A percentile compares a stretch with the other conserved stretches of the same genome.
Conservation (phyloP, 1,139 yeast species). For the Protomyces lactucae-debilis region DNA sequence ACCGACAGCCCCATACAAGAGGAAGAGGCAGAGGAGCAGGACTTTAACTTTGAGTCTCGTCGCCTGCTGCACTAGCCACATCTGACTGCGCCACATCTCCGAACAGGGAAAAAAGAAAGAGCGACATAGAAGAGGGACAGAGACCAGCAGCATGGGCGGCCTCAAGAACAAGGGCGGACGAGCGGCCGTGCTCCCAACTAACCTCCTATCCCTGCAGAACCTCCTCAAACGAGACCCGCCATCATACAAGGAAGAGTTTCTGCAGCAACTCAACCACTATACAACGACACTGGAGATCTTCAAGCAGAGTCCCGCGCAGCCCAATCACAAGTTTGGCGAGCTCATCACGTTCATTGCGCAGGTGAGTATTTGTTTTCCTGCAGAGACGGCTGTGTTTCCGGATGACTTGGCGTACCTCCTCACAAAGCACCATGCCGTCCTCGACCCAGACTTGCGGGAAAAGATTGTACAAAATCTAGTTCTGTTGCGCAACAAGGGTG, state of each 20-base stretch:
- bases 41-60: neutral
- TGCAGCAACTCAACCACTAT: slow-evolving; percentile 87
- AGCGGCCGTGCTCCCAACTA: slow-evolving; percentile 87
- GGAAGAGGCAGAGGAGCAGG: neutral
- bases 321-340: slow-evolving; percentile 68
- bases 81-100: neutral
- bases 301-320: slow-evolving; percentile 48
- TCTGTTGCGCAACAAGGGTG: slow-evolving; percentile 81
- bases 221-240: slow-evolving; percentile 87
- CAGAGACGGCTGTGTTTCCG: slow-evolving; percentile 80
- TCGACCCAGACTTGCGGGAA: slow-evolving; percentile 81
- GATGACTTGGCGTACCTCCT: slow-evolving; percentile 67
- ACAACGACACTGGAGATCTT: slow-evolving; percentile 84
- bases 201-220: slow-evolving; percentile 84
- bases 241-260: slow-evolving; percentile 87
- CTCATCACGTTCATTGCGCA: slow-evolving; percentile 87
- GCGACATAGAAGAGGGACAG: neutral
- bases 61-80: slow-evolving; percentile 1
- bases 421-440: slow-evolving; percentile 67
- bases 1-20: neutral
- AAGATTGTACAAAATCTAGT: slow-evolving; percentile 84
- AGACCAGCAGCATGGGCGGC: slow-evolving; percentile 11
- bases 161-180: slow-evolving; percentile 51
- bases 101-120: neutral
- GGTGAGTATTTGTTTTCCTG: slow-evolving; percentile 82